Percentiles rank a stretch among this genome's conserved stretches.
Evolutionary conservation across 441 rosid species (phyloP).

Genomic region (Isatis lusitanica): DNA sequence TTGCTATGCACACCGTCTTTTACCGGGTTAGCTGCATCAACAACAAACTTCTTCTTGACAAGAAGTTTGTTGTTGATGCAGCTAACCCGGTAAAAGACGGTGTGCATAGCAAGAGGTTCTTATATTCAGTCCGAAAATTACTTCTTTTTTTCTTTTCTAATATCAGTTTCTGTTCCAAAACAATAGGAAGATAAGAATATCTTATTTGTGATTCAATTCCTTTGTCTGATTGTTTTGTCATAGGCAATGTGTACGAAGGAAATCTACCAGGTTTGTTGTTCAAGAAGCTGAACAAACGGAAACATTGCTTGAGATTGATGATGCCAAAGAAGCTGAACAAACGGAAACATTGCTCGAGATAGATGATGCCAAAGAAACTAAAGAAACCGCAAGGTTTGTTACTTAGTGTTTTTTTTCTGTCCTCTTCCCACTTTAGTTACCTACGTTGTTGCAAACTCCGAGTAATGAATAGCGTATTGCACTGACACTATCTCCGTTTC

Average conservation of each 20-base stretch:
- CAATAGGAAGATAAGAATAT: not conserved
- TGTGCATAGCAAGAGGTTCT: conserved; percentile 32
- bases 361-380: conserved; percentile 21
- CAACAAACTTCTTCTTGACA: conserved; percentile 26
- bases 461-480: not conserved
- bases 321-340: conserved; percentile 21
- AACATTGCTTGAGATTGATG: conserved; percentile 8
- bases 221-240: conserved; percentile 2
- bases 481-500: conserved; percentile 4
- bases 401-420: not conserved
- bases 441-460: conserved; percentile 1
- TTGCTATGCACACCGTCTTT: conserved; percentile 18
- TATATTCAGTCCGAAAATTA: not conserved
- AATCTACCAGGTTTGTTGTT: conserved; percentile 22
- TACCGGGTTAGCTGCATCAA: conserved; percentile 20
- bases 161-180: not conserved
- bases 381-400: conserved; percentile 29
- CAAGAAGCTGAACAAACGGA: conserved; percentile 17
- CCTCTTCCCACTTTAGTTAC: not conserved
- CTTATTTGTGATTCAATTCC: not conserved
- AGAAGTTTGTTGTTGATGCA: conserved; percentile 24
- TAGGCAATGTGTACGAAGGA: conserved; percentile 29
- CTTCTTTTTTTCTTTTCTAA: not conserved
- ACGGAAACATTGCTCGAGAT: conserved; percentile 6
- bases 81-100: conserved; percentile 10